phyloP scores from a whole-genome alignment of 2,329 filamentous ascomycete genomes.

The Dothiorella sarmentorum region DNA sequence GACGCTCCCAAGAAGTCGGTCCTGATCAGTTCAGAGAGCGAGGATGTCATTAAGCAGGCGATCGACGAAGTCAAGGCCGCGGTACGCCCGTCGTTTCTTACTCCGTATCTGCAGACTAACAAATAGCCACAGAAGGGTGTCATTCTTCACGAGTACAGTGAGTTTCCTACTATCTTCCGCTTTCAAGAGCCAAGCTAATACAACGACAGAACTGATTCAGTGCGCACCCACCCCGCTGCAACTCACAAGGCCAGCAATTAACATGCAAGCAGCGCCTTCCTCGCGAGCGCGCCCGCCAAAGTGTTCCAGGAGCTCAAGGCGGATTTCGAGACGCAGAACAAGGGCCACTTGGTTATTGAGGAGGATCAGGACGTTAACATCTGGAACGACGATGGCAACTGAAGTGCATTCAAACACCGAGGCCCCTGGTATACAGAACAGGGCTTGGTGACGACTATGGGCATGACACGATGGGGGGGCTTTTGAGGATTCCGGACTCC shows the following conservation, averaged over 20 bases:
- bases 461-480: not conserved
- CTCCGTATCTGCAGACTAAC: not conserved
- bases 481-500: not conserved
- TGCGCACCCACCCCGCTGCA: constrained; percentile 28
- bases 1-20: constrained; percentile 61
- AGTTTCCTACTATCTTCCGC: constrained; percentile 30
- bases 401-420: not conserved
- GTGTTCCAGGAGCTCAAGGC: constrained; percentile 64
- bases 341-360: constrained; percentile 67
- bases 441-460: not conserved
- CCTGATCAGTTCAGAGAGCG: constrained; percentile 72
- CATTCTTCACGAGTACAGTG: constrained; percentile 80
- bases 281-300: constrained; percentile 67
- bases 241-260: not conserved
- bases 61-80: constrained; percentile 67
- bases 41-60: constrained; percentile 65
- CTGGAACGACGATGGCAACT: not conserved
- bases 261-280: constrained; percentile 62
- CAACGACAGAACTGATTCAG: constrained; percentile 40
- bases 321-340: constrained; percentile 48
- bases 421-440: not conserved
- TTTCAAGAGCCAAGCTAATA: constrained; percentile 21
- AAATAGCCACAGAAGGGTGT: constrained; percentile 53
- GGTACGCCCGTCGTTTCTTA: constrained; percentile 39
- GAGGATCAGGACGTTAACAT: constrained; percentile 65